Base-by-base conservation (phyloP, 1,284 basidiomycete species). In the Ganoderma multipileum region DNA sequence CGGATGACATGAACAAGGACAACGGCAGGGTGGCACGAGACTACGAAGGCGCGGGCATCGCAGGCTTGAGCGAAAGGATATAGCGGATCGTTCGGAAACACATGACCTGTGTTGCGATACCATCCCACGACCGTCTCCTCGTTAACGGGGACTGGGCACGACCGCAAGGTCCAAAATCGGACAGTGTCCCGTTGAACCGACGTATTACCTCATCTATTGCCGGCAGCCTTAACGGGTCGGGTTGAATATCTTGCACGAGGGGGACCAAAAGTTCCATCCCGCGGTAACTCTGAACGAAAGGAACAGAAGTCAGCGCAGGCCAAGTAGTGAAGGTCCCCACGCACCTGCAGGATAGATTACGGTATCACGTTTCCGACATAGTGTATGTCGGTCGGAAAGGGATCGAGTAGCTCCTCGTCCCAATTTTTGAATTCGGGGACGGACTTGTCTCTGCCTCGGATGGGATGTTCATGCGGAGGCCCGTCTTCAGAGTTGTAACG, bases 201-300 rank as follows among this genome's bases (percentile, higher is more conserved):
- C 47, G 33, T 3, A 68, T 64, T 2, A 67, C 67, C 11, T 68
- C 52, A 38, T 65, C 59, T 6, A 72, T 72, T 0, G 61, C 75
- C 0, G 79, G 79, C 16, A 79, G 76, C 39, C 73, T 72, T 0
- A 62, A 26, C 0, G 79, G 80, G 7, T 79, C 76, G 1, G 70
- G 61, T 23, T 76, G 74, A 0, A 73, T 81, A 58, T 79, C 75
- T 0, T 41, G 54, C 18, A 81, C 68, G 0, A 81, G 65, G 6
- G 72, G 0, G 78, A 71, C 66, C 81, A 70, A 65, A 80, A 81
- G 71, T 18, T 76, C 76, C 60, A 81, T 71, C 1, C 76, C 77
- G 11, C 33, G 5, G 23, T 68, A 66, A 18, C 66, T 68, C 72
- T 72, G 67, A 4, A 2, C 18, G 16, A 41, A 3, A 33, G 30